phyloP scores from a whole-genome alignment of 768 basidiomycete genomes.

The Pholiota molesta region DNA sequence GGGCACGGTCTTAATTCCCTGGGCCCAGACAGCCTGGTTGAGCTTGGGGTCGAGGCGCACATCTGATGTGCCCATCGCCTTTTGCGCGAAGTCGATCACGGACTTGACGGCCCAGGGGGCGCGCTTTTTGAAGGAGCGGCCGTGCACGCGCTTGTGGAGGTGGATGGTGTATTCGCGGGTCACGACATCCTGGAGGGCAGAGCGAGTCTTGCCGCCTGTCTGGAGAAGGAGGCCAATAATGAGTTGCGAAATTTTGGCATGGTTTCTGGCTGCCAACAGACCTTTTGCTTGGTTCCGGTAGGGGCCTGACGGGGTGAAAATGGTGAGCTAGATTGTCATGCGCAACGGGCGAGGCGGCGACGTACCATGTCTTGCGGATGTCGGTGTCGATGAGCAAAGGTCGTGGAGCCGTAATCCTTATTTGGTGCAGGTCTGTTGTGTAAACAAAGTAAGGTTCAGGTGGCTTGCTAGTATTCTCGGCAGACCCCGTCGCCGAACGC shows the following conservation, averaged over 20 bases:
- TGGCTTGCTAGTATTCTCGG: slow-evolving; percentile 51
- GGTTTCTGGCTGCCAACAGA: slow-evolving; percentile 24
- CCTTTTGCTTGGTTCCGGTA: slow-evolving; percentile 60
- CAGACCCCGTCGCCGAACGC: slow-evolving; percentile 27
- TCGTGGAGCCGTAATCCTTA: slow-evolving; percentile 31
- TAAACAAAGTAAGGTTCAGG: slow-evolving; percentile 56
- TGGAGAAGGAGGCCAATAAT: slow-evolving; percentile 22
- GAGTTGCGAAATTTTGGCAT: slow-evolving; percentile 3
- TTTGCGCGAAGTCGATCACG: slow-evolving; percentile 87
- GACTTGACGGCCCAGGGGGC: slow-evolving; percentile 97
- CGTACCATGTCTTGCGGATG: slow-evolving; percentile 75
- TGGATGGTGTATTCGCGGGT: slow-evolving; percentile 99
- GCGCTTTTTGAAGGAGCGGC: slow-evolving; percentile 95
- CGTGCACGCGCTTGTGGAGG: slow-evolving; percentile 93
- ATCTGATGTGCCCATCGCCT: slow-evolving; percentile 95
- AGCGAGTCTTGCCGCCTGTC: slow-evolving; percentile 88
- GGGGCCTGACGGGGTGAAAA: slow-evolving; percentile 43
- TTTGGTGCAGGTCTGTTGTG: slow-evolving; percentile 46
- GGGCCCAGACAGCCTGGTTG: slow-evolving; percentile 95
- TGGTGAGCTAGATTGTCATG: slow-evolving; percentile 8
- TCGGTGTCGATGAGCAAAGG: slow-evolving; percentile 56
- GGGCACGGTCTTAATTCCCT: slow-evolving; percentile 93
- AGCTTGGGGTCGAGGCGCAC: slow-evolving; percentile 94
- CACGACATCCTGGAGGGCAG: slow-evolving; percentile 97
- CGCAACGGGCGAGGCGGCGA: slow-evolving; percentile 5